phyloP scores from a whole-genome alignment of 768 basidiomycete species.

The Fomitopsis serialis region DNA sequence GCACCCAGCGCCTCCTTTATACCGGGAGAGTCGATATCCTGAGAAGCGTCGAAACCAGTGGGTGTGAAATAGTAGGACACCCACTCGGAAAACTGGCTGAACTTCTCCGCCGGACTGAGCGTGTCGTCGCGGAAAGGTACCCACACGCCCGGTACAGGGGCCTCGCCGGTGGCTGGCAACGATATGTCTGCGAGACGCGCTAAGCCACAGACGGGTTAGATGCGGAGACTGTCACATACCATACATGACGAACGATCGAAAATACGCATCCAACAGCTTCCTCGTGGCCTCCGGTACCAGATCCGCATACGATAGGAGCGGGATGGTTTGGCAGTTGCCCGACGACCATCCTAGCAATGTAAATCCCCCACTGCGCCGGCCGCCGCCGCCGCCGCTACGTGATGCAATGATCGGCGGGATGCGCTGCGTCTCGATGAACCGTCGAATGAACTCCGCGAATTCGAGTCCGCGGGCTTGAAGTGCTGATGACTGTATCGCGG shows the following conservation, averaged over 20 bases:
- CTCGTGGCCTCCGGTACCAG: slow-evolving; percentile 7
- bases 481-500: neutral
- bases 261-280: slow-evolving; percentile 4
- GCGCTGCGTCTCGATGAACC: slow-evolving; percentile 12
- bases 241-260: slow-evolving; percentile 13
- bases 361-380: neutral
- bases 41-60: neutral
- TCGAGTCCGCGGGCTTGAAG: slow-evolving; percentile 7
- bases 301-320: slow-evolving; percentile 11
- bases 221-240: slow-evolving; percentile 5
- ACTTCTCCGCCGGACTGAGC: neutral
- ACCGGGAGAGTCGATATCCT: neutral
- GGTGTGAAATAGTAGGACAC: slow-evolving; percentile 2
- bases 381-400: no score
- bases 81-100: neutral
- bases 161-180: neutral
- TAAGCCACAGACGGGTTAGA: neutral
- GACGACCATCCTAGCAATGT: slow-evolving; percentile 12
- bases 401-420: slow-evolving; percentile 6
- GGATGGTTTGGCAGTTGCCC: slow-evolving; percentile 6
- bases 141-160: neutral
- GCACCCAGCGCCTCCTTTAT: neutral
- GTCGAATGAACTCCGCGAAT: slow-evolving; percentile 13
- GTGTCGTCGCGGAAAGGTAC: neutral
- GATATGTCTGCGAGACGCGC: neutral